Base-by-base conservation (phyloP, 2,329 filamentous ascomycete species). In the Colletotrichum aenigma region DNA sequence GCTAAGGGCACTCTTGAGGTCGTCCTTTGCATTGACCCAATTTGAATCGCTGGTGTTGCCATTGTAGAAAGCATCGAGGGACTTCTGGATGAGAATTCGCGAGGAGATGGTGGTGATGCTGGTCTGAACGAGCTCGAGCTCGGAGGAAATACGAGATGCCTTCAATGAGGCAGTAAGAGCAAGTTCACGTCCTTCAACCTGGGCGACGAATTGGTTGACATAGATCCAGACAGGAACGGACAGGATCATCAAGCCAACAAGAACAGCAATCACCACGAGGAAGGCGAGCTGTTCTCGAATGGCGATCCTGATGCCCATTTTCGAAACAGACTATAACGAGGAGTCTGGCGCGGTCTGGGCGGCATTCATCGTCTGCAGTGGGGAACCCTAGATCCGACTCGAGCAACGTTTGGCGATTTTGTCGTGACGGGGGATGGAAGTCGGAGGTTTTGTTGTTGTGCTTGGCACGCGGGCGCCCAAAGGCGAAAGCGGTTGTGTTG, bases 261-360 rank as follows among this genome's bases (percentile, higher is more conserved):
- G 90, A 65, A 95, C 93, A 75, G 94, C 92, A 75, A 95, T 82
- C 78, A 97, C 88, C 81, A 98, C 95, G 78, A 98, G 89, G 83
- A 93, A 89, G 79, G 92, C 95, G 80, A 98, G 90, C 90, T 98
- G 96, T 86, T 96, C 93, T 79, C 95, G 91, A 81, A 98, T 98
- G 74, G 94, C 93, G 83, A 98, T 92, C 84, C 95, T 92, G 95
- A 98, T 96, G 61, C 66, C 74, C 77, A 78, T 78, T 26, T 62
- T 60, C 32, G 32, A 60, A 66, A 60, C 66, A 64, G 77, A 77
- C 68, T 77, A 74, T 77, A 56, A 72, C 16, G 68, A 38, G 18
- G 69, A 70, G 71, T 70, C 75, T 71, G 65, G 61, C 38, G 61
- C 52, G 58, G 67, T 71, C 65, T 67, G 75, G 48, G n/a, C 48